Evolutionary conservation across 805 yeast species (phyloP).

Genomic region (Ogataea ramenticola): DNA sequence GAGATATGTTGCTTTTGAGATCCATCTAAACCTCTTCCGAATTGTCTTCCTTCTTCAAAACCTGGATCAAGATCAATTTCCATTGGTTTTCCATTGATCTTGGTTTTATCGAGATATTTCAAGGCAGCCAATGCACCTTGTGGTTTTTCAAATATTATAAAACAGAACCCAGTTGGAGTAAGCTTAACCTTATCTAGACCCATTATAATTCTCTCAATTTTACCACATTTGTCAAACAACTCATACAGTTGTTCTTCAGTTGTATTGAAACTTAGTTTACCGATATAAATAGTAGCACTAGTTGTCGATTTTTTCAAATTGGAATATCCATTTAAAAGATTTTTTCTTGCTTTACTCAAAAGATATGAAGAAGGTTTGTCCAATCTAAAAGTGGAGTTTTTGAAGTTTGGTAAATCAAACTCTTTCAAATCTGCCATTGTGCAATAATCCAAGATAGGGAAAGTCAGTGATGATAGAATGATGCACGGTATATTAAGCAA

Average conservation of each 20-base stretch:
- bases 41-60: slow-evolving; percentile 90
- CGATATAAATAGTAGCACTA: slow-evolving; percentile 81
- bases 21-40: slow-evolving; percentile 87
- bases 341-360: slow-evolving; percentile 54
- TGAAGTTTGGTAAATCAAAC: slow-evolving; percentile 48
- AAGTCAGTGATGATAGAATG: too few relatives aligned
- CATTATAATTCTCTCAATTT: slow-evolving; percentile 78
- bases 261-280: slow-evolving; percentile 82
- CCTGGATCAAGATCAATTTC: slow-evolving; percentile 95
- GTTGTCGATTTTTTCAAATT: slow-evolving; percentile 59
- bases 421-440: slow-evolving; percentile 26
- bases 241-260: slow-evolving; percentile 94
- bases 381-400: slow-evolving; percentile 57
- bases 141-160: slow-evolving; percentile 66
- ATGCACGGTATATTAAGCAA: too few relatives aligned
- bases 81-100: slow-evolving; percentile 73
- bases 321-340: slow-evolving; percentile 43
- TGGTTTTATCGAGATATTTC: slow-evolving; percentile 74
- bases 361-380: slow-evolving; percentile 70
- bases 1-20: slow-evolving; percentile 55
- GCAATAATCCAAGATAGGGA: too few relatives aligned
- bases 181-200: slow-evolving; percentile 85
- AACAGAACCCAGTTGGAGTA: slow-evolving; percentile 97
- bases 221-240: slow-evolving; percentile 75
- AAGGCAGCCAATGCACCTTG: slow-evolving; percentile 75